phyloP scores from a whole-genome alignment of 2,329 filamentous ascomycete species.

The Mycocentrospora acerina region DNA sequence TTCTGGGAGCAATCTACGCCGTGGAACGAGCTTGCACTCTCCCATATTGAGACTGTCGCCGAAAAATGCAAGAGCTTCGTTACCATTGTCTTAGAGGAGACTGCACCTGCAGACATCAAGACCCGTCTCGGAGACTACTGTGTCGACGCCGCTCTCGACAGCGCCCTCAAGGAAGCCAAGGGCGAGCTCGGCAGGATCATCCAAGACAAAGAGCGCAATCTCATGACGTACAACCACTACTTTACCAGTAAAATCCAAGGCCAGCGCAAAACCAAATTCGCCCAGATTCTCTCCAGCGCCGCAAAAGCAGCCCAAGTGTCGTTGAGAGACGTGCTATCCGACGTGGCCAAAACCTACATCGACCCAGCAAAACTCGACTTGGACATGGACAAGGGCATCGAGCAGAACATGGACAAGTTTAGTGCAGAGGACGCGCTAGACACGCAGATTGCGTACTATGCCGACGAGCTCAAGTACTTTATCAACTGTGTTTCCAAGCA shows the following conservation, averaged over 20 bases:
- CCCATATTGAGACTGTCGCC: conserved; percentile 43
- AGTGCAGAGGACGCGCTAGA: conserved; percentile 34
- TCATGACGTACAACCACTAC: conserved; percentile 57
- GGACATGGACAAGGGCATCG: conserved; percentile 2
- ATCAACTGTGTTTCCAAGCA: conserved; percentile 32
- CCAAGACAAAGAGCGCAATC: conserved; percentile 49
- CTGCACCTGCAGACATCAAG: conserved; percentile 46
- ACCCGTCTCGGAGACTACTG: conserved; percentile 41
- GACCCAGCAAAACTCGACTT: neutral
- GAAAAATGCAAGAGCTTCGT: conserved; percentile 40
- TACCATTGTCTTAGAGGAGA: conserved; percentile 32
- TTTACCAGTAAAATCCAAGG: conserved; percentile 32
- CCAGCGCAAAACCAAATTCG: too few relatives aligned
- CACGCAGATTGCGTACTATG: too few relatives aligned
- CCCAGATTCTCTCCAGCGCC: too few relatives aligned
- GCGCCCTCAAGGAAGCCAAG: conserved; percentile 34
- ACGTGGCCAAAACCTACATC: neutral
- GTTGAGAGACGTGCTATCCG: too few relatives aligned
- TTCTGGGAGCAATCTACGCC: conserved; percentile 60
- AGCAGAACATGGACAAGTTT: conserved; percentile 35
- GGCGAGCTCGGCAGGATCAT: conserved; percentile 51
- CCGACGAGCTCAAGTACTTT: conserved; percentile 39
- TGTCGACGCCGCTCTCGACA: conserved; percentile 46
- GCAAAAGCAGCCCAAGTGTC: too few relatives aligned
- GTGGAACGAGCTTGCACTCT: conserved; percentile 50